Evolutionary conservation across 2,329 filamentous ascomycete genomes (phyloP).

Genomic region (Colletotrichum musicola): DNA sequence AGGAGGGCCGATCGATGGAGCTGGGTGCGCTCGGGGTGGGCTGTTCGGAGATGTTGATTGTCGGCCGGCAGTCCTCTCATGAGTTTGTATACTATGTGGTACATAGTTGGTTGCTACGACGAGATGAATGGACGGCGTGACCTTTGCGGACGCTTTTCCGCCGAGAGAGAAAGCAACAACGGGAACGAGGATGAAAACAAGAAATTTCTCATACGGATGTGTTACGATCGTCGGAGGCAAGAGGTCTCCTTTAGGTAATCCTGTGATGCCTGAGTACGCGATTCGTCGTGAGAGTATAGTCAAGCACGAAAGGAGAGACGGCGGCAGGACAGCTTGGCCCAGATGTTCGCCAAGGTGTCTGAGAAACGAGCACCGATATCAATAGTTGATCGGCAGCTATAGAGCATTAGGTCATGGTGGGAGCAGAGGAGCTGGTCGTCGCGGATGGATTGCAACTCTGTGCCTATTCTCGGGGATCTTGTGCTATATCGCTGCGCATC

Average conservation of each 20-base stretch:
- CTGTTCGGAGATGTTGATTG: slow-evolving; percentile 10
- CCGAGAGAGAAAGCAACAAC: too few species aligned
- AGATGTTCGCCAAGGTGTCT: slow-evolving; percentile 20
- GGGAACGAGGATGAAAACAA: too few species aligned
- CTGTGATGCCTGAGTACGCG: too few species aligned
- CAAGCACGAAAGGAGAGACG: background rate
- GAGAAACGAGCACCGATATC: slow-evolving; percentile 11
- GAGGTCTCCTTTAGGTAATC: too few species aligned
- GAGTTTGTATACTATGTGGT: background rate
- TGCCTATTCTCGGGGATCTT: slow-evolving; percentile 25
- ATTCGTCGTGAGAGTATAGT: background rate
- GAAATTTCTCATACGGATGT: background rate
- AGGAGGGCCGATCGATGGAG: slow-evolving; percentile 28
- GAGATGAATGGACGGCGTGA: background rate
- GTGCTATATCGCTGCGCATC: slow-evolving; percentile 17
- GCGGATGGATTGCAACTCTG: slow-evolving; percentile 23
- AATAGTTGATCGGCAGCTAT: background rate
- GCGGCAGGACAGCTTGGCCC: slow-evolving; percentile 1
- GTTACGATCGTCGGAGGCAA: slow-evolving; percentile 16
- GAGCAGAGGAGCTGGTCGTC: background rate
- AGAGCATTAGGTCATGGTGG: background rate
- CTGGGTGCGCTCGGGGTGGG: slow-evolving; percentile 4
- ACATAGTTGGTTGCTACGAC: background rate
- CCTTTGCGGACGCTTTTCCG: too few species aligned
- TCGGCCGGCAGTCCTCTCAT: background rate